Percentiles rank a stretch among this genome's conserved stretches.
These are phyloP conservation scores for Chondrostereum purpureum DNA, from an alignment of 1,284 basidiomycete genomes.

Conservation along the genomic window DNA sequence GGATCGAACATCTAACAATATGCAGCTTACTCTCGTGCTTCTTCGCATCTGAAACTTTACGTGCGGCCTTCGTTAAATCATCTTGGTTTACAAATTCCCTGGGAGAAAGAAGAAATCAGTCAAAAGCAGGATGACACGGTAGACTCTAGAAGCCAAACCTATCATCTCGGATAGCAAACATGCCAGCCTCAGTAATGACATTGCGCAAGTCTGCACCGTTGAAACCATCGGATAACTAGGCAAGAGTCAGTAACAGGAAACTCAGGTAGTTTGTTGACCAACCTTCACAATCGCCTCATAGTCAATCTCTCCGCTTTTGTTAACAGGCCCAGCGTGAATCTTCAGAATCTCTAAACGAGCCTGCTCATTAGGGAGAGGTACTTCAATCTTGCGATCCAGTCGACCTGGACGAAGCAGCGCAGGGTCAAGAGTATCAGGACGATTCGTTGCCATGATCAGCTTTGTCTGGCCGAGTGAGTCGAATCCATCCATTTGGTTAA, in stretches of 20 bases:
- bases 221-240: slow-evolving; percentile 81
- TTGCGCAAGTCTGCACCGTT: slow-evolving; percentile 96
- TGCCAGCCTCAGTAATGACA: slow-evolving; percentile 96
- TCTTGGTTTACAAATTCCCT: slow-evolving; percentile 92
- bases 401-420: slow-evolving; percentile 94
- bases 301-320: slow-evolving; percentile 93
- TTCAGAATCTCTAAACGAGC: slow-evolving; percentile 94
- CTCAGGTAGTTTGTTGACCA: slow-evolving; percentile 9
- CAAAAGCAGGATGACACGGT: slow-evolving; percentile 1
- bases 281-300: slow-evolving; percentile 97
- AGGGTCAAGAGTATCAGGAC: slow-evolving; percentile 96
- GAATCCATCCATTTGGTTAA: slow-evolving; percentile 99
- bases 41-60: slow-evolving; percentile 94
- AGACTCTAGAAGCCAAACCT: slow-evolving; percentile 39
- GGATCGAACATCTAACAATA: slow-evolving; percentile 8
- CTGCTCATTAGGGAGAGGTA: slow-evolving; percentile 97
- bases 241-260: background rate
- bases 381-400: slow-evolving; percentile 97
- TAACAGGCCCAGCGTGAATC: slow-evolving; percentile 93
- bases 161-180: slow-evolving; percentile 98
- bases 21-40: slow-evolving; percentile 81
- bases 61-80: slow-evolving; percentile 95
- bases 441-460: slow-evolving; percentile 98
- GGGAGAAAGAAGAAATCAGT: slow-evolving; percentile 13
- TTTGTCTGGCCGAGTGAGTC: slow-evolving; percentile 95